These are phyloP conservation scores for Talaromyces rugulosus DNA, from an alignment of 2,329 filamentous ascomycete genomes.

Conservation along the genomic window DNA sequence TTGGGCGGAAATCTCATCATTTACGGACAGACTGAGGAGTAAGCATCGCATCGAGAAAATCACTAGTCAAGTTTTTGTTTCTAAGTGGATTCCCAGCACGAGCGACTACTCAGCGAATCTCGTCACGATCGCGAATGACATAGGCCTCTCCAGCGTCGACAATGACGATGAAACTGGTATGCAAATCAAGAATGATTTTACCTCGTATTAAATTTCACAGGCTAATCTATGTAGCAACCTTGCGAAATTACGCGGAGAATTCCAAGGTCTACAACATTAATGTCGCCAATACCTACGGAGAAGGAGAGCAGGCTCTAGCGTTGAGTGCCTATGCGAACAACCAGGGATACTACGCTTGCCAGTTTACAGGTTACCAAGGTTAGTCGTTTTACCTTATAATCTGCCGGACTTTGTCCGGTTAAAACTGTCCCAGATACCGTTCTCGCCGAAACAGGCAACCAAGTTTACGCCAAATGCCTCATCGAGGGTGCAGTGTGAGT, in stretches of 20 bases:
- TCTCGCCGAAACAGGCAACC: constrained; percentile 47
- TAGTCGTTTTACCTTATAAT: neutral
- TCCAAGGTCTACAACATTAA: constrained; percentile 19
- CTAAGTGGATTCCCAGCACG: constrained; percentile 28
- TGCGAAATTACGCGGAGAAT: constrained; percentile 10
- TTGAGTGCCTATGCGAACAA: constrained; percentile 48
- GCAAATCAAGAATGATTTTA: neutral
- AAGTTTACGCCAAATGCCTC: constrained; percentile 54
- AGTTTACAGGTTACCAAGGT: constrained; percentile 51
- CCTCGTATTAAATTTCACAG: neutral
- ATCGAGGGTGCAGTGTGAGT: constrained; percentile 51
- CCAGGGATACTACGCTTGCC: constrained; percentile 56
- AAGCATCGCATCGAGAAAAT: neutral
- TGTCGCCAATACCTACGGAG: constrained; percentile 16
- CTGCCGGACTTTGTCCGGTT: neutral
- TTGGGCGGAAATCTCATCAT: constrained; percentile 50
- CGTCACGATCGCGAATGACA: constrained; percentile 48
- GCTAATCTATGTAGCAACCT: neutral
- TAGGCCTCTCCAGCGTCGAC: constrained; percentile 12
- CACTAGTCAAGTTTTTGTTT: too few relatives aligned
- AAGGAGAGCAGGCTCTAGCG: constrained; percentile 38
- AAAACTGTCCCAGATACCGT: constrained; percentile 45
- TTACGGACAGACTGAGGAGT: constrained; percentile 54
- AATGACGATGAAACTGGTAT: constrained; percentile 20
- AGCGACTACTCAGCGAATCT: constrained; percentile 52